These are phyloP conservation scores for Plasmodium gaboni DNA, from an alignment of 169 alveolate species.

Conservation along the genomic window DNA sequence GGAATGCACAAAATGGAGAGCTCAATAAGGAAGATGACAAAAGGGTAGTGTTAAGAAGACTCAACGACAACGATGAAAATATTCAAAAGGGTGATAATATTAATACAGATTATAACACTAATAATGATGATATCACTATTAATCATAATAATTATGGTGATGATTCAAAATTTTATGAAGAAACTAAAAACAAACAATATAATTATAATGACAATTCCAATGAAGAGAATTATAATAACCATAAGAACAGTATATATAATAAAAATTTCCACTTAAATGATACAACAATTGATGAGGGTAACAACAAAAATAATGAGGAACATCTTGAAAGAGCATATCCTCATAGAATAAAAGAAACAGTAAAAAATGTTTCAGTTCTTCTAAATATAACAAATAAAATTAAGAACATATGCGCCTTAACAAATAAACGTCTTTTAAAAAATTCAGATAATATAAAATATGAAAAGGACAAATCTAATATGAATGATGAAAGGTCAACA, in stretches of 20 bases:
- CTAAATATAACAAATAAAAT: slow-evolving; percentile 20
- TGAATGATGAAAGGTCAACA: not conserved
- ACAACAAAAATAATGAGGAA: too few relatives aligned
- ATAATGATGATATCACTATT: too few relatives aligned
- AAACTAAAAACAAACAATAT: not conserved
- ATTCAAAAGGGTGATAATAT: not conserved
- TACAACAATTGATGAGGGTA: too few relatives aligned
- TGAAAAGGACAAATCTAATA: not conserved
- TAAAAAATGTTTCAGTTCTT: slow-evolving; percentile 21
- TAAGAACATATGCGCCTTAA: slow-evolving; percentile 34
- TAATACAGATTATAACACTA: not conserved
- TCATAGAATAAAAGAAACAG: not conserved
- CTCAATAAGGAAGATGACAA: not conserved
- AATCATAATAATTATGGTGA: too few relatives aligned
- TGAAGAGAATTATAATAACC: not conserved
- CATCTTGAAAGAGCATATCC: too few relatives aligned
- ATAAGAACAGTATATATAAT: too few relatives aligned
- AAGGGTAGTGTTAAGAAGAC: not conserved
- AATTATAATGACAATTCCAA: not conserved
- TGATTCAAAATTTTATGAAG: too few relatives aligned
- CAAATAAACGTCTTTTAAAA: slow-evolving; percentile 11
- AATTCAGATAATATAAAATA: not conserved
- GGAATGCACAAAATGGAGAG: not conserved
- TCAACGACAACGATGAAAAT: not conserved
- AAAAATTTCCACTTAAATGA: too few relatives aligned